Percentiles rank a stretch among this genome's conserved stretches.
phyloP scores from a whole-genome alignment of 2,329 filamentous ascomycete genomes.

The Colletotrichum eremochloae region DNA sequence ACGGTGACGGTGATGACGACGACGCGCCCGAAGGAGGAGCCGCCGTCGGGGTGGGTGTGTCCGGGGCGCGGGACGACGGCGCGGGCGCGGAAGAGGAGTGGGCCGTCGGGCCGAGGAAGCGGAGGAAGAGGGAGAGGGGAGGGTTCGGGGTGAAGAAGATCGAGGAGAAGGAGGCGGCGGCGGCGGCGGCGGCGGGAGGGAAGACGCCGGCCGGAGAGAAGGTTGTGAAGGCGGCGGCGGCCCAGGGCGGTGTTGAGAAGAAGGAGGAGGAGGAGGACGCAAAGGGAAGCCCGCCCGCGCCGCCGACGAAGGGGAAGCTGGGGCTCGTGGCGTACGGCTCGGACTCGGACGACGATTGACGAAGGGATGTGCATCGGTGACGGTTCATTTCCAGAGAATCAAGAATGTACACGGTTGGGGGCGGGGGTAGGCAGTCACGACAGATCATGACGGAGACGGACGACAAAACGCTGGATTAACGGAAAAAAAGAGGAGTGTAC shows the following conservation, averaged over 20 bases:
- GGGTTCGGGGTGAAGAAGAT: slow-evolving; percentile 50
- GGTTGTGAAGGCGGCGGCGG: slow-evolving; percentile 1
- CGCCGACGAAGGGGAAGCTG: slow-evolving; percentile 48
- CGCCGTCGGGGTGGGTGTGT: slow-evolving; percentile 46
- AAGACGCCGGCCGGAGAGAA: slow-evolving; percentile 54
- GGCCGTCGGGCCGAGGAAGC: slow-evolving; percentile 53
- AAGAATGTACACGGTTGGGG: too few relatives aligned
- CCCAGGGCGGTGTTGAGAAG: slow-evolving; percentile 40
- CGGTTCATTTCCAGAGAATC: background rate
- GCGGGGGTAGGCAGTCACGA: background rate
- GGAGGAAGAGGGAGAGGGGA: slow-evolving; percentile 55
- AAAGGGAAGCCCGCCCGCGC: slow-evolving; percentile 6
- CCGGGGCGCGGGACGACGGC: slow-evolving; percentile 29
- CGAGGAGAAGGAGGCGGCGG: slow-evolving; percentile 37
- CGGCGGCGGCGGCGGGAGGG: slow-evolving; percentile 45
- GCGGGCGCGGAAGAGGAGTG: slow-evolving; percentile 48
- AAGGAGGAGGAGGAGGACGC: slow-evolving; percentile 24
- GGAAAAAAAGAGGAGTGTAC: slow-evolving; percentile 31
- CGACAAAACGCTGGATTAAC: background rate
- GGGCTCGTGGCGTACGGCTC: slow-evolving; percentile 70
- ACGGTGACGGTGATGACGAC: slow-evolving; percentile 39
- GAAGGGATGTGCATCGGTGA: background rate
- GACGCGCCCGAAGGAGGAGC: slow-evolving; percentile 20
- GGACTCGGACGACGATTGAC: slow-evolving; percentile 60
- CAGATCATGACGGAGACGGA: background rate